Evolutionary conservation across 2,329 filamentous ascomycete species (phyloP).

Genomic region (Hypoxylon rubiginosum): DNA sequence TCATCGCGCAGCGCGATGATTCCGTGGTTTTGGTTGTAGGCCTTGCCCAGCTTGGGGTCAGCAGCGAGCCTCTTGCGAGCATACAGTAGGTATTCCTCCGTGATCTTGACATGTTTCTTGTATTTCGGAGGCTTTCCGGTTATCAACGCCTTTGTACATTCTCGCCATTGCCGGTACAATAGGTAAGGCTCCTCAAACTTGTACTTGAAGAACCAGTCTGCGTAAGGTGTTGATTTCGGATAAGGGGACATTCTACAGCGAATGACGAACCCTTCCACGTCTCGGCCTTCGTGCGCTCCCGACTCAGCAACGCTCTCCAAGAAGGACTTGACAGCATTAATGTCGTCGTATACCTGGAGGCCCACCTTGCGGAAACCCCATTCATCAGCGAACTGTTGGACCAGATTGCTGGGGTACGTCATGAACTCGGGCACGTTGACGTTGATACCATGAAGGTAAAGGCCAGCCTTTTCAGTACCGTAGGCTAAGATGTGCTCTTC

Average conservation of each 20-base stretch:
- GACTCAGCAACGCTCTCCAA: constrained; percentile 88
- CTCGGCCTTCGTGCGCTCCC: constrained; percentile 88
- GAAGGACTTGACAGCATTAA: constrained; percentile 81
- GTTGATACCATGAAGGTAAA: constrained; percentile 97
- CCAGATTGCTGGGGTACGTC: constrained; percentile 85
- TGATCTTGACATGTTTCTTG: constrained; percentile 91
- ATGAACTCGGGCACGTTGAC: constrained; percentile 92
- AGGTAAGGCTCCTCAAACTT: constrained; percentile 99
- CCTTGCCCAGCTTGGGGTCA: constrained; percentile 75
- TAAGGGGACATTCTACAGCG: constrained; percentile 80
- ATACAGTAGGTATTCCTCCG: constrained; percentile 89
- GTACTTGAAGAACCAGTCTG: constrained; percentile 99
- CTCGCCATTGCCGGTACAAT: constrained; percentile 98
- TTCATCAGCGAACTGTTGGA: constrained; percentile 88
- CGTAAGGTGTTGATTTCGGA: constrained; percentile 66
- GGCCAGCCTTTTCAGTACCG: constrained; percentile 81
- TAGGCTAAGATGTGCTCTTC: constrained; percentile 98
- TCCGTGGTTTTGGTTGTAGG: constrained; percentile 89
- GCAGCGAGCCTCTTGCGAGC: constrained; percentile 79
- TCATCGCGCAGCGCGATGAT: constrained; percentile 93
- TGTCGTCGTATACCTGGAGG: constrained; percentile 80
- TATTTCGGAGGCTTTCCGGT: constrained; percentile 78
- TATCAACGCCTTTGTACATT: constrained; percentile 94
- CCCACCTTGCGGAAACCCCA: constrained; percentile 96
- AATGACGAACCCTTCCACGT: constrained; percentile 97